Evolutionary conservation across 1,284 basidiomycete species (phyloP).

Genomic region (Cryptococcus deneoformans): DNA sequence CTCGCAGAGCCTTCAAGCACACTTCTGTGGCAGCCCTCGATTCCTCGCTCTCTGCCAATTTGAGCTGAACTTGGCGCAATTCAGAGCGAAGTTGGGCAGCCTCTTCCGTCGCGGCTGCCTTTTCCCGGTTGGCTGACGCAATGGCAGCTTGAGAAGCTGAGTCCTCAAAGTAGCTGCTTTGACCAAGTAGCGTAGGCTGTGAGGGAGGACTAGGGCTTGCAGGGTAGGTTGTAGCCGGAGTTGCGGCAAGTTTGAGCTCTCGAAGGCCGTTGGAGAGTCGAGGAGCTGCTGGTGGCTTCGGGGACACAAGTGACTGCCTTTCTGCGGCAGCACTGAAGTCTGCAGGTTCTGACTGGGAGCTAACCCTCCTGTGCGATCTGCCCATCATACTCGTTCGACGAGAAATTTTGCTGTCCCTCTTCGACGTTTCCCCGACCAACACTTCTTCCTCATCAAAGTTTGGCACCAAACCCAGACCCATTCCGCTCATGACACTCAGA

Average conservation of each 20-base stretch:
- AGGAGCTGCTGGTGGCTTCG: background rate
- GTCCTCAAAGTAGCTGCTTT: constrained; percentile 15
- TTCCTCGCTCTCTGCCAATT: constrained; percentile 73
- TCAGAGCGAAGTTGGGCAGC: constrained; percentile 63
- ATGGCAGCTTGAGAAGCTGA: background rate
- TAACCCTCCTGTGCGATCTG: constrained; percentile 18
- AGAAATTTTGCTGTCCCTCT: constrained; percentile 9
- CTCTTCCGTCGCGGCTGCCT: constrained; percentile 43
- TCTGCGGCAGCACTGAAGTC: constrained; percentile 7
- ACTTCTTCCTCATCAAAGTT: background rate
- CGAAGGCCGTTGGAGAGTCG: constrained; percentile 28
- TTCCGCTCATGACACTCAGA: constrained; percentile 51
- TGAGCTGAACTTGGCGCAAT: constrained; percentile 57
- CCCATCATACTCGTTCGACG: constrained; percentile 12
- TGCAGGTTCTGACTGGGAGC: constrained; percentile 18
- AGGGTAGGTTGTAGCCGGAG: constrained; percentile 3
- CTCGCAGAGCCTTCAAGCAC: constrained; percentile 74
- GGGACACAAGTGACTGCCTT: constrained; percentile 1
- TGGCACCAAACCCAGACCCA: background rate
- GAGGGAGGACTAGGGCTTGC: constrained; percentile 3
- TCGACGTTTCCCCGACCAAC: background rate
- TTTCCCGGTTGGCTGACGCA: background rate
- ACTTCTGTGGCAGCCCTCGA: constrained; percentile 81
- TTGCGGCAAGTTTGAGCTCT: constrained; percentile 35
- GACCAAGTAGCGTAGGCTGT: constrained; percentile 1